These are phyloP conservation scores for Solanum medicagineum DNA, from an alignment of 257 asterid genomes.

Conservation along the genomic window DNA sequence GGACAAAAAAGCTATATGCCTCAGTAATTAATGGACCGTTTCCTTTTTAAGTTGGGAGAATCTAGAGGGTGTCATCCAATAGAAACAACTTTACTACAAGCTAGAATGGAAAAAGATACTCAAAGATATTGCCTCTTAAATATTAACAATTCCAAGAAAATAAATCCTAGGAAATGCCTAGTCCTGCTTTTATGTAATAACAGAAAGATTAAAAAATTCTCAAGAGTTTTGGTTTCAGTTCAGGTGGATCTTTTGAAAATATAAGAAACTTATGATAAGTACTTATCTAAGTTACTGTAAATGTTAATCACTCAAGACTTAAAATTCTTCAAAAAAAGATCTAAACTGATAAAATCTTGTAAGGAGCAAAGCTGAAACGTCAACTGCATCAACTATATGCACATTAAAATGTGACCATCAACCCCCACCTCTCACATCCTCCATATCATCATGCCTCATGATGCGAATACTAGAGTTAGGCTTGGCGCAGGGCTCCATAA, in stretches of 20 bases:
- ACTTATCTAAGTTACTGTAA: not conserved
- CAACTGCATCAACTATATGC: not conserved
- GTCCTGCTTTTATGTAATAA: not conserved
- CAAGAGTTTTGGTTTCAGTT: not conserved
- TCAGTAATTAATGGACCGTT: not conserved
- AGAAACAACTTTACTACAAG: not conserved
- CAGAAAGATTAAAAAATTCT: not conserved
- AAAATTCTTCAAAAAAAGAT: not conserved
- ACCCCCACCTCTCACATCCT: not conserved
- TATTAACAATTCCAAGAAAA: not conserved
- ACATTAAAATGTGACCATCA: not conserved
- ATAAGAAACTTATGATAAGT: not conserved
- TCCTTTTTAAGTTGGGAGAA: not conserved
- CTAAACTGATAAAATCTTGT: not conserved
- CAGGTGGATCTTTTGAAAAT: not conserved
- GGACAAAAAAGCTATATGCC: not conserved
- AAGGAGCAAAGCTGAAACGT: not conserved
- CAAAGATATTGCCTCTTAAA: not conserved
- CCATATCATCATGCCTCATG: not conserved
- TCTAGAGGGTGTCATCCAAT: not conserved
- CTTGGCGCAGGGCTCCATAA: not conserved
- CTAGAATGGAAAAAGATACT: not conserved
- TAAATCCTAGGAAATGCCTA: not conserved
- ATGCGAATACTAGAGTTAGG: not conserved
- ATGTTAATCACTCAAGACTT: not conserved